These are phyloP conservation scores for Mycena rebaudengoi DNA, from an alignment of 768 basidiomycete species.

Conservation along the genomic window DNA sequence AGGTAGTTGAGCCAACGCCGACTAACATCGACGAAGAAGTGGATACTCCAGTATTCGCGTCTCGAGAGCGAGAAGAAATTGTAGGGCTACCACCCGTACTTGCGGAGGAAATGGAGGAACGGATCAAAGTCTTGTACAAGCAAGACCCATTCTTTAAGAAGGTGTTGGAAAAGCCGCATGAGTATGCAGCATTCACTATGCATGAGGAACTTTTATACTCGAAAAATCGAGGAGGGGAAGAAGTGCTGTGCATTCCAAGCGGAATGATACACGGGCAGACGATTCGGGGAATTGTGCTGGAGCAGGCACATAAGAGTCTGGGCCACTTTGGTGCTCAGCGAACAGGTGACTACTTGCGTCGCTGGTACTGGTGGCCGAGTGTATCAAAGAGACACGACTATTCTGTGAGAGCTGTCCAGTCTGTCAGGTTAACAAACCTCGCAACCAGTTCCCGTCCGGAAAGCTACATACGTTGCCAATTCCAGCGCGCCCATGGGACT, in stretches of 20 bases:
- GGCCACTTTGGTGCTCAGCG: not conserved
- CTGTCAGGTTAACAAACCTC: conserved; percentile 33
- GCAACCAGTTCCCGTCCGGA: conserved; percentile 36
- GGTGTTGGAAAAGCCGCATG: conserved; percentile 23
- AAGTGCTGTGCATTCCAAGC: conserved; percentile 36
- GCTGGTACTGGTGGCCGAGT: too few relatives aligned
- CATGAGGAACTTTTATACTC: conserved; percentile 29
- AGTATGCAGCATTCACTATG: conserved; percentile 31
- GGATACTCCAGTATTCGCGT: not conserved
- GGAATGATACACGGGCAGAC: conserved; percentile 17
- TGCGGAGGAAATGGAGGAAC: not conserved
- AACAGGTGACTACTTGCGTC: not conserved
- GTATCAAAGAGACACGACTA: too few relatives aligned
- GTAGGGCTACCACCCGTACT: not conserved
- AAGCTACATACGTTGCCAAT: conserved; percentile 34
- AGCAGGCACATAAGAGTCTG: not conserved
- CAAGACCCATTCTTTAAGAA: conserved; percentile 29
- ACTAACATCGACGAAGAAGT: too few relatives aligned
- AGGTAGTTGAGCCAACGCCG: too few relatives aligned
- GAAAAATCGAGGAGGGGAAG: conserved; percentile 1
- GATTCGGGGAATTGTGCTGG: conserved; percentile 37
- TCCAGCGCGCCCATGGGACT: conserved; percentile 37
- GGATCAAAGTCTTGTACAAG: conserved; percentile 21
- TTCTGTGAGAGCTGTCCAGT: conserved; percentile 27
- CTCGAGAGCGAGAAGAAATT: not conserved